These are phyloP conservation scores for Medicago lupulina DNA, from an alignment of 306 rosid species.

Conservation along the genomic window DNA sequence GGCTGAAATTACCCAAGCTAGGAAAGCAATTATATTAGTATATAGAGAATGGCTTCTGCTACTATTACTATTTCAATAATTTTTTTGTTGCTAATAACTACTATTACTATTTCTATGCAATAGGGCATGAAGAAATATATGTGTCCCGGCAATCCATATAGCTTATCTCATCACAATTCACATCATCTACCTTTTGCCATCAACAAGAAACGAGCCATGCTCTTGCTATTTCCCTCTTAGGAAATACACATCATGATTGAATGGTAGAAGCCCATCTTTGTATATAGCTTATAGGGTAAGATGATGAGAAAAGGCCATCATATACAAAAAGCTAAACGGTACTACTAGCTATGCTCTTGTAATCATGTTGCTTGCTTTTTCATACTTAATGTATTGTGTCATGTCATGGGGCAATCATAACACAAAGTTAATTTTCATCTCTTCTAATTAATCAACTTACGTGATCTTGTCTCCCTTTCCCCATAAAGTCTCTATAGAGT, in stretches of 20 bases:
- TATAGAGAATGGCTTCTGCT: constrained; percentile 43
- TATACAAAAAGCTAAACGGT: constrained; percentile 38
- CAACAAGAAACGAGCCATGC: constrained; percentile 41
- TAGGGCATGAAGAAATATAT: constrained; percentile 31
- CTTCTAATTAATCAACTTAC: constrained; percentile 37
- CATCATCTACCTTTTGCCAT: constrained; percentile 40
- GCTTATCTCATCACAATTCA: constrained; percentile 27
- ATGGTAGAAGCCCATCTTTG: constrained; percentile 46
- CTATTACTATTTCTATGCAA: constrained; percentile 28
- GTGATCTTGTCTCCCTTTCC: constrained; percentile 41
- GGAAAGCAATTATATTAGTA: constrained; percentile 35
- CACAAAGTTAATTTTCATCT: constrained; percentile 32
- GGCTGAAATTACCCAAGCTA: constrained; percentile 15
- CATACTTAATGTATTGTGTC: constrained; percentile 54
- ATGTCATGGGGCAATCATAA: constrained; percentile 49
- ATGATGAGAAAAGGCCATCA: constrained; percentile 46
- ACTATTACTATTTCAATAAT: constrained; percentile 29
- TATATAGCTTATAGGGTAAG: constrained; percentile 47
- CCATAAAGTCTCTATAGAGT: constrained; percentile 40
- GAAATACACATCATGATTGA: constrained; percentile 49
- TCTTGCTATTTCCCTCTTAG: constrained; percentile 47
- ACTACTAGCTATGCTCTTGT: constrained; percentile 26
- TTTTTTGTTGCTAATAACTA: not conserved
- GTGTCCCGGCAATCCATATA: not conserved
- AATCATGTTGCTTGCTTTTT: constrained; percentile 40